Evolutionary conservation across 78 protist genomes (phyloP).

Genomic region (Goniomonas avonlea): DNA sequence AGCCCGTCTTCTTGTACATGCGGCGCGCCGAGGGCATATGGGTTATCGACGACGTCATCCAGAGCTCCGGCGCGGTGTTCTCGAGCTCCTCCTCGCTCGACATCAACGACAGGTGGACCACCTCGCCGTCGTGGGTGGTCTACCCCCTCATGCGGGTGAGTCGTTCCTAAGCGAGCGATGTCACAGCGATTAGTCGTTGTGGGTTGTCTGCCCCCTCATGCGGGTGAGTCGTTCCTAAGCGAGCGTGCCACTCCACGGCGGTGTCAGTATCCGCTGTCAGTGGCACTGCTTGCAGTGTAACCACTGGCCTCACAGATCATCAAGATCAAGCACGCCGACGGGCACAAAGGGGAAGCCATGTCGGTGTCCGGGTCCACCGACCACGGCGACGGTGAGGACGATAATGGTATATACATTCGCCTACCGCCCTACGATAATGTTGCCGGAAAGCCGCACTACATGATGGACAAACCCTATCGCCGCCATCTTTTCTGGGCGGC

Average conservation of each 20-base stretch:
- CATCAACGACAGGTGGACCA: neutral
- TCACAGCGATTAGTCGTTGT: no score
- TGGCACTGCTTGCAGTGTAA: no score
- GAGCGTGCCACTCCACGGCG: no score
- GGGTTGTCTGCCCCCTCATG: neutral
- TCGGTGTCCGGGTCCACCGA: neutral
- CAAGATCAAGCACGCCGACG: neutral
- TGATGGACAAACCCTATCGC: no score
- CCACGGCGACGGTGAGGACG: neutral
- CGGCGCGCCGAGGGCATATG: neutral
- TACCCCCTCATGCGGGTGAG: neutral
- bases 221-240: no score
- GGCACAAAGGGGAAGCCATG: neutral
- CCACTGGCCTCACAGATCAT: no score
- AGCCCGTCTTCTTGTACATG: neutral
- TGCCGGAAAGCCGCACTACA: neutral
- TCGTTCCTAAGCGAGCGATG: no score
- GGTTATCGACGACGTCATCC: neutral
- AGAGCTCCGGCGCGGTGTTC: neutral
- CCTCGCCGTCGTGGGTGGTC: neutral
- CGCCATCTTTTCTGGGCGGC: no score
- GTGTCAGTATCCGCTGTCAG: no score
- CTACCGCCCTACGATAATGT: neutral
- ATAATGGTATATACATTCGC: neutral
- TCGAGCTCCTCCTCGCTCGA: neutral